These are phyloP conservation scores for Blechomonas ayalai DNA, from an alignment of 208 protist genomes.

Conservation along the genomic window DNA sequence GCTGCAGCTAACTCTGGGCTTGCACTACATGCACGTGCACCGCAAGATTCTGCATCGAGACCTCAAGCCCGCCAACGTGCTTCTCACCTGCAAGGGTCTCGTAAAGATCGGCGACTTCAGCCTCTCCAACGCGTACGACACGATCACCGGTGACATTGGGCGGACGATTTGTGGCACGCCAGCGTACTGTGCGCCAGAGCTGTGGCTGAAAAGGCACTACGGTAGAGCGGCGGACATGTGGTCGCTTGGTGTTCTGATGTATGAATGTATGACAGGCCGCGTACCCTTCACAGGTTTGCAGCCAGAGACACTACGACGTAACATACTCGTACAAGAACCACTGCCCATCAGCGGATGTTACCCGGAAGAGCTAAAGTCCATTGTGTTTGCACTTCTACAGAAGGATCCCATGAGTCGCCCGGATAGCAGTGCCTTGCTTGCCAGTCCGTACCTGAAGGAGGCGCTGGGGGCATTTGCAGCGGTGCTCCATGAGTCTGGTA, in stretches of 20 bases:
- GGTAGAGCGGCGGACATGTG: constrained; percentile 36
- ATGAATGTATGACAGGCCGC: constrained; percentile 30
- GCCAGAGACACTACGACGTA: constrained; percentile 17
- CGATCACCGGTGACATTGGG: constrained; percentile 27
- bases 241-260: constrained; percentile 35
- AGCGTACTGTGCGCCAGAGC: constrained; percentile 58
- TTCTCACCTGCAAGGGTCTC: constrained; percentile 35
- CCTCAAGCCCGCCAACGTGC: constrained; percentile 57
- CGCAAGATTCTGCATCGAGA: constrained; percentile 59
- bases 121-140: constrained; percentile 31
- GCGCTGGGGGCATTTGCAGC: constrained; percentile 13
- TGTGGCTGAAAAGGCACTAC: constrained; percentile 26
- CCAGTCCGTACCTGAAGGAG: constrained; percentile 12
- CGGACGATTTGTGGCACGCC: constrained; percentile 54
- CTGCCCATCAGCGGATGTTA: constrained; percentile 13
- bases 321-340: constrained; percentile 13
- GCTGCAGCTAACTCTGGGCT: constrained; percentile 38
- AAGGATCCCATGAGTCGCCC: constrained; percentile 25
- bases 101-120: constrained; percentile 73
- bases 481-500: constrained; percentile 13
- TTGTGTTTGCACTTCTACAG: constrained; percentile 16
- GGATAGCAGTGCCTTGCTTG: constrained; percentile 18
- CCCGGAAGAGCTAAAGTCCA: constrained; percentile 9
- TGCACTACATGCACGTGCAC: constrained; percentile 54
- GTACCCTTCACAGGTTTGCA: constrained; percentile 17